Evolutionary conservation across 352 stramenopile species (phyloP), one percentile per base, ranked within the genome.

Genomic region (Pythium aphanidermatum): DNA sequence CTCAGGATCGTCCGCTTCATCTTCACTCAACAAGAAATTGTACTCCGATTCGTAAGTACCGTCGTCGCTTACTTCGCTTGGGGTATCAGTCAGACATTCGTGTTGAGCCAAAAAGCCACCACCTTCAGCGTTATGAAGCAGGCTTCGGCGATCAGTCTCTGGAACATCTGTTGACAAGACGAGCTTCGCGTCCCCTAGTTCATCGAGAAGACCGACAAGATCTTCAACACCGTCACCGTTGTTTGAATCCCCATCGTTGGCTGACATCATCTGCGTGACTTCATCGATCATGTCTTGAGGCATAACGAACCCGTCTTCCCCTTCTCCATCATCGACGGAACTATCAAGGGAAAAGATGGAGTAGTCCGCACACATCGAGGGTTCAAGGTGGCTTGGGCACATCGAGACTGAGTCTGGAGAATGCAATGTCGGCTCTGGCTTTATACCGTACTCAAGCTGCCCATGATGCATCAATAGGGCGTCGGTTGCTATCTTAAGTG

Each of bases 351-450:
- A 31, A 21, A 53, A 52, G 3, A 42, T 1, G 19, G 40, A 17
- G 12, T 34, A 14, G 13, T 55, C 53, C 17, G 16, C 25, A 32
- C 40, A 19, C 8, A 30, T 24, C 0, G 17, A 14, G 11, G 27
- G 28, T 7, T 24, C 20, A 3, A 54, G n/a, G 6, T 47, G 42
- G 33, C 45, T 52, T 2, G 57, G 46, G 17, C 45, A 60, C 30
- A 58, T 61, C 8, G 65, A 55, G 20, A 77, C 60, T 1, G 47
- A 52, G 29, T 74, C 58, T 1, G 70, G 70, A 0, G 70, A 78
- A 13, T 69, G 26, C 0, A 51, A 56, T 2, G 52, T 58, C 6
- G 25, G 24, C n/a, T 60, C 60, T 20, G 46, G 12, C 46, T 60
- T 60, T 11, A 60, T 5, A n/a, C n/a, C n/a, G n/a, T n/a, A n/a